Base-by-base conservation (phyloP, 2,329 filamentous ascomycete species). In the Thyridium curvatum region DNA sequence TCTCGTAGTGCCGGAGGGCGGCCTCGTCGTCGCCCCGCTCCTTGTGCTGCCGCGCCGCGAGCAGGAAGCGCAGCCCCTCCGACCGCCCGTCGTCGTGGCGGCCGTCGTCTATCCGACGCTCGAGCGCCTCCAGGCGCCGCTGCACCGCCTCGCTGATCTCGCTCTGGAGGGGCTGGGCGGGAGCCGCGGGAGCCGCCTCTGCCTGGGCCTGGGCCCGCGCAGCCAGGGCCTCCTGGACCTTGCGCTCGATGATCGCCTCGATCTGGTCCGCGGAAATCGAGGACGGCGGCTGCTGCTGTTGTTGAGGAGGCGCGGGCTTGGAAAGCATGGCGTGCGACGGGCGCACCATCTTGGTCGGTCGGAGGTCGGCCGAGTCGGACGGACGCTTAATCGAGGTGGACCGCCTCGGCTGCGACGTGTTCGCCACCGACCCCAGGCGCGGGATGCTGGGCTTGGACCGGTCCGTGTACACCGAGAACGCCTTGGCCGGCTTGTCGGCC, bases 21-120 rank as follows among this genome's bases (percentile, higher is more conserved):
- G 78, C 85, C 4, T 68, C 69, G 37, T 94, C 81, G 49, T 96
- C 86, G 2, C 88, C 88, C 4, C 79, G 74, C 38, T 88, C 86
- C 55, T 90, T 89, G 54, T 94, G 86, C 57, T 96, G 89, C 48
- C 93, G 86, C 1, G 88, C 91, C 72, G 93, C 88, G n/a, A 96
- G 71, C 28, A 97, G 65, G 51, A 85, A 88, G 10, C 88, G 85
- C 18, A 97, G 62, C 0, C 91, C 93, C 46, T 95, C 87, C 0
- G 86, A 82, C 38, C 85, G 79, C 18, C 74, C 69, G 51, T 94
- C 87, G 30, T 90, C 86, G 58, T 54, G 30, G 43, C 32, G 30
- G 8, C 34, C 35, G 74, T 77, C 77, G 41, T 91, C 85, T 18
- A 97, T 84, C n/a, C 86, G 84, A 48, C 83, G 78, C 61, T 97